A percentile compares a stretch with the other conserved stretches of the same genome.
phyloP scores from a whole-genome alignment of 805 yeast species.

The Starmerella tilneyi region DNA sequence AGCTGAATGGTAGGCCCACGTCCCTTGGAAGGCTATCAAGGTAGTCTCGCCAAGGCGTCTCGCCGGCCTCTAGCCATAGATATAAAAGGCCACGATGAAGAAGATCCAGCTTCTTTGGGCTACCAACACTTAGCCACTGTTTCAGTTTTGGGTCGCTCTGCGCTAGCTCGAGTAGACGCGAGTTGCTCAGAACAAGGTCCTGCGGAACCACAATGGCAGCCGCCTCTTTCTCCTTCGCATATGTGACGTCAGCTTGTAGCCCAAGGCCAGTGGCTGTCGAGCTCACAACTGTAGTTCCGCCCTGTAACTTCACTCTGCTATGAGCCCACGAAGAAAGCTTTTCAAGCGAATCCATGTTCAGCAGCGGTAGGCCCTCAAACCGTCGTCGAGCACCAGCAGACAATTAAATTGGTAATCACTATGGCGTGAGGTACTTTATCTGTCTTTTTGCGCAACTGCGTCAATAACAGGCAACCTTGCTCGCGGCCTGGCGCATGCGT shows the following conservation, averaged over 20 bases:
- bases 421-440: no score
- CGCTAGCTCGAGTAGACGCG: constrained; percentile 13
- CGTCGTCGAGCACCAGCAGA: not conserved
- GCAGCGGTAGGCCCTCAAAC: not conserved
- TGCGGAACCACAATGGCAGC: constrained; percentile 16
- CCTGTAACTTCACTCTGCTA: not conserved
- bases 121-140: constrained; percentile 15
- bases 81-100: constrained; percentile 23
- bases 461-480: no score
- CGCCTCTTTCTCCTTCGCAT: not conserved
- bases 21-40: constrained; percentile 26
- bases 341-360: not conserved
- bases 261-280: constrained; percentile 1
- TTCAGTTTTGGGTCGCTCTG: constrained; percentile 9
- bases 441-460: no score
- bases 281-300: not conserved
- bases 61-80: constrained; percentile 12
- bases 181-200: constrained; percentile 11
- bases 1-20: constrained; percentile 28
- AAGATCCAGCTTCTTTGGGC: constrained; percentile 6
- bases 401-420: no score
- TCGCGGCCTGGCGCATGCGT: no score
- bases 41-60: constrained; percentile 23
- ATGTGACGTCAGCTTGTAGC: not conserved
- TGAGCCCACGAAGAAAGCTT: not conserved